Percentiles rank a stretch among this genome's conserved stretches.
Conservation (phyloP, 192 early-diverging fungal species). For the Podila epigama region DNA sequence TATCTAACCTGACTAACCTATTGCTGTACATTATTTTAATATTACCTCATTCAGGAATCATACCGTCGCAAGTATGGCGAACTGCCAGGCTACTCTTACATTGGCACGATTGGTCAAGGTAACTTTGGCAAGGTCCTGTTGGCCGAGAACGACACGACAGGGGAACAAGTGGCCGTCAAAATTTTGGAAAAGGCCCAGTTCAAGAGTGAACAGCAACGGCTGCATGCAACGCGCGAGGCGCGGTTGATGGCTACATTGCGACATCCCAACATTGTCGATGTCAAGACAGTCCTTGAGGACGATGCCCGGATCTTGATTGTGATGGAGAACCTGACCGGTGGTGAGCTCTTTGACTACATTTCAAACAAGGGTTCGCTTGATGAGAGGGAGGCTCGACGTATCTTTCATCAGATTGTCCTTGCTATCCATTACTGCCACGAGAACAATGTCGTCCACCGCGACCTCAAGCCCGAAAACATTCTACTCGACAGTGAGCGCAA, state of each 20-base stretch:
- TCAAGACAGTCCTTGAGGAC: conserved; percentile 59
- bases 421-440: conserved; percentile 63
- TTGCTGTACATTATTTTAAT: not conserved
- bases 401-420: conserved; percentile 61
- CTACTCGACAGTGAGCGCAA: conserved; percentile 57
- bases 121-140: conserved; percentile 71
- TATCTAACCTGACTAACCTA: not conserved
- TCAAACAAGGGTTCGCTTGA: conserved; percentile 54
- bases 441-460: conserved; percentile 67
- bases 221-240: conserved; percentile 58
- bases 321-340: conserved; percentile 65
- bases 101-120: conserved; percentile 62
- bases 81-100: conserved; percentile 39
- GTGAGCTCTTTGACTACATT: conserved; percentile 67
- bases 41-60: conserved; percentile 7
- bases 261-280: conserved; percentile 64
- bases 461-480: conserved; percentile 71
- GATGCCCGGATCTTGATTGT: conserved; percentile 63
- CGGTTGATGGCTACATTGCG: conserved; percentile 54
- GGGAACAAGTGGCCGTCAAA: conserved; percentile 64
- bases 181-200: conserved; percentile 63
- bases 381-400: conserved; percentile 56
- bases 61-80: conserved; percentile 47
- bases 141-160: conserved; percentile 55
- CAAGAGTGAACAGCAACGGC: conserved; percentile 60